These are phyloP conservation scores for Inga oerstediana DNA, from an alignment of 306 rosid species.

Conservation along the genomic window DNA sequence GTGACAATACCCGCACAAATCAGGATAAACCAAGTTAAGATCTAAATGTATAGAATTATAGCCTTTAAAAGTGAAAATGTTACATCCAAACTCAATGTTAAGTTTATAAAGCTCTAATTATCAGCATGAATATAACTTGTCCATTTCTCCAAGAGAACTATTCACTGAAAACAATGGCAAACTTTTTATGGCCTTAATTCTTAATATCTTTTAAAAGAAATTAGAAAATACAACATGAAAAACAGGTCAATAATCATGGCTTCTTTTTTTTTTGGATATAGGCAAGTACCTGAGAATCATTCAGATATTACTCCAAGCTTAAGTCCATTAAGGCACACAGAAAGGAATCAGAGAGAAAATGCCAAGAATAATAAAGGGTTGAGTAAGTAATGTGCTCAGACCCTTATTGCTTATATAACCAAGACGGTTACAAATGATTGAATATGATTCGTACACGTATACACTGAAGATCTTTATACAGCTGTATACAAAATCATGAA, in stretches of 20 bases:
- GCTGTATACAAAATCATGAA: no score
- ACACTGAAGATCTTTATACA: no score
- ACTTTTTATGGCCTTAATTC: not conserved
- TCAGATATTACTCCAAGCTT: constrained; percentile 59
- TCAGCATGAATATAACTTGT: not conserved
- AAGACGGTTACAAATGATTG: no score
- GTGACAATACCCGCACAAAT: not conserved
- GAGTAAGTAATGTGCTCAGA: no score
- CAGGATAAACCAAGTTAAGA: not conserved
- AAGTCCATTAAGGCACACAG: constrained; percentile 91
- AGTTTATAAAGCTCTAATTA: not conserved
- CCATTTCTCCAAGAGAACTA: not conserved
- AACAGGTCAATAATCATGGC: constrained; percentile 6
- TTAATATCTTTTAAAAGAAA: not conserved
- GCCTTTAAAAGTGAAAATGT: not conserved
- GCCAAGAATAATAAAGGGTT: no score
- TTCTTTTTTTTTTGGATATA: not conserved
- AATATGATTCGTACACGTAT: no score
- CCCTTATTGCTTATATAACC: no score
- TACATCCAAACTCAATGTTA: not conserved
- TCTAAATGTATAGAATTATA: not conserved
- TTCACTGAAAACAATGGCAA: constrained; percentile 1
- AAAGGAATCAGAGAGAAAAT: no score
- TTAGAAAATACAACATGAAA: not conserved
- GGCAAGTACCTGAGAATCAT: constrained; percentile 50